These are phyloP conservation scores for Chamaecyparis obtusa DNA, from an alignment of 75 land plant genomes.

Conservation along the genomic window DNA sequence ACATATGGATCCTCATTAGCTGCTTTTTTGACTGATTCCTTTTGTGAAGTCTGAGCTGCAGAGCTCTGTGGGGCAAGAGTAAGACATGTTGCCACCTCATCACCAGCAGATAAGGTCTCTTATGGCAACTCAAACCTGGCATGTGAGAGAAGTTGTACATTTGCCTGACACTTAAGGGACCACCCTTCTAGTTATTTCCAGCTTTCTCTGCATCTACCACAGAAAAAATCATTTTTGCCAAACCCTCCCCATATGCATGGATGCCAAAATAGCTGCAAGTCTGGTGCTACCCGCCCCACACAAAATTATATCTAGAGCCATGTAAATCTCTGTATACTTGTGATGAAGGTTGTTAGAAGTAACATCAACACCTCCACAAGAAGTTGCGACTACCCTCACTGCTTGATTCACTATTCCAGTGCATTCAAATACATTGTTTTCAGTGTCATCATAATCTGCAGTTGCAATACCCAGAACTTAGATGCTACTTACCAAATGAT, in stretches of 20 bases:
- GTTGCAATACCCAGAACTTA: conserved; percentile 94
- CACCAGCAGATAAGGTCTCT: conserved; percentile 88
- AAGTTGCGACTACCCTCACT: conserved; percentile 85
- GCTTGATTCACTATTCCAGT: conserved; percentile 88
- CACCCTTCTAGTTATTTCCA: conserved; percentile 59
- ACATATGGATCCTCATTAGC: conserved; percentile 85
- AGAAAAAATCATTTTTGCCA: conserved; percentile 85
- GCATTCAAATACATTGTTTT: conserved; percentile 77
- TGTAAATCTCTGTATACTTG: conserved; percentile 93
- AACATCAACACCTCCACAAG: conserved; percentile 93
- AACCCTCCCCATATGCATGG: conserved; percentile 80
- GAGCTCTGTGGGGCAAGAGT: conserved; percentile 36
- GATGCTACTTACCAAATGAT: conserved; percentile 82
- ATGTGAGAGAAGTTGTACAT: conserved; percentile 48
- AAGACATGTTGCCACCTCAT: conserved; percentile 67
- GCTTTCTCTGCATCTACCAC: conserved; percentile 70
- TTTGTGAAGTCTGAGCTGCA: conserved; percentile 13
- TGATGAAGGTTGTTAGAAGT: conserved; percentile 80
- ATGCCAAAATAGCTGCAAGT: conserved; percentile 64
- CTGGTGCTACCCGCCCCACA: conserved; percentile 78
- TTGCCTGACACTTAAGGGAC: conserved; percentile 54
- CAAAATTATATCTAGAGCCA: conserved; percentile 91
- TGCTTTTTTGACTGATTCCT: conserved; percentile 22
- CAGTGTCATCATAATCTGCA: conserved; percentile 40
- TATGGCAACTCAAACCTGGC: conserved; percentile 73